Conservation (phyloP, 768 basidiomycete genomes). For the Gymnopilus junonius region DNA sequence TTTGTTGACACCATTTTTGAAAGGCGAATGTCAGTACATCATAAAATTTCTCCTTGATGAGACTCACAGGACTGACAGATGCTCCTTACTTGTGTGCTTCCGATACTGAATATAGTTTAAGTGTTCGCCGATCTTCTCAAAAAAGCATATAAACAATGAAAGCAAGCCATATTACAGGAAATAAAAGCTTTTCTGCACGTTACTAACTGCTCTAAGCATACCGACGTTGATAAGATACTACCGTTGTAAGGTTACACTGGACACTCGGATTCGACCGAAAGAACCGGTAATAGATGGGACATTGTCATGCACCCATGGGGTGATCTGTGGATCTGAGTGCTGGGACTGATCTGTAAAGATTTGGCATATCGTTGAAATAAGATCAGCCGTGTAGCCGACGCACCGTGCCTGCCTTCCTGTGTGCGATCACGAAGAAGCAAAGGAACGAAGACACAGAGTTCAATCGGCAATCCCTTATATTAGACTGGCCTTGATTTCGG, state of each 20-base stretch:
- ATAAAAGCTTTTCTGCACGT: not conserved
- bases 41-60: not conserved
- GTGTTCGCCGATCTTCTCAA: not conserved
- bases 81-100: not conserved
- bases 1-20: not conserved
- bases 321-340: not conserved
- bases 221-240: not conserved
- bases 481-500: not conserved
- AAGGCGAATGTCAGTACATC: not conserved
- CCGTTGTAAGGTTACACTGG: not conserved
- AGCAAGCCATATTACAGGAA: not conserved
- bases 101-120: not conserved
- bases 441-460: not conserved
- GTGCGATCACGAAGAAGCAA: conserved; percentile 13
- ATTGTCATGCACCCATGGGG: not conserved
- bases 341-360: not conserved
- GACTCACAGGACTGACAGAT: not conserved
- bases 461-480: conserved; percentile 16
- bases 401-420: not conserved
- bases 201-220: not conserved
- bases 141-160: not conserved
- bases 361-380: not conserved
- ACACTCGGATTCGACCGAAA: not conserved
- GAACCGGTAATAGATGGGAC: not conserved
- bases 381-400: conserved; percentile 8